phyloP scores from a whole-genome alignment of 768 basidiomycete species.

The Phylloporus arenicola region DNA sequence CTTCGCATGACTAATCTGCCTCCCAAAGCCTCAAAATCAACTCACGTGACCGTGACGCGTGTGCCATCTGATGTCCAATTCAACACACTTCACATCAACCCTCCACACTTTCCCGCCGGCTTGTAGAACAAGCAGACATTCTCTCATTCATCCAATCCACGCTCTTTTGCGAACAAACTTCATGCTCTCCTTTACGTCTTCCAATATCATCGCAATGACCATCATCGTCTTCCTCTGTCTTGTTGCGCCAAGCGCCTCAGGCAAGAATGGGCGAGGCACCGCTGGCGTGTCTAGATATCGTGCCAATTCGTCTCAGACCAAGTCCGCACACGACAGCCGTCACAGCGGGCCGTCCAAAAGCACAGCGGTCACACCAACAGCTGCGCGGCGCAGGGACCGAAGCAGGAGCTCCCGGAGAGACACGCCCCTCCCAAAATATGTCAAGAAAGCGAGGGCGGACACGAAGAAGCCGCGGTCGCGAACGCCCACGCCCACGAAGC shows the following conservation, averaged over 20 bases:
- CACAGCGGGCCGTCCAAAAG: slow-evolving; percentile 7
- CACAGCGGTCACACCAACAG: not conserved
- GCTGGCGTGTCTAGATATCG: slow-evolving; percentile 7
- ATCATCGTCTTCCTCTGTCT: slow-evolving; percentile 11
- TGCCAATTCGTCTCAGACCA: not conserved
- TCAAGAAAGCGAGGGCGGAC: not conserved
- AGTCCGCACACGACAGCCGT: not conserved
- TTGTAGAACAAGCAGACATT: slow-evolving; percentile 14
- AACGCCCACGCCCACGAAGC: slow-evolving; percentile 12
- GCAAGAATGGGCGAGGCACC: not conserved
- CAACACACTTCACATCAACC: not conserved
- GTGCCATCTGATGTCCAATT: not conserved
- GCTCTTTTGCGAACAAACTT: not conserved
- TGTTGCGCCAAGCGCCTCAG: slow-evolving; percentile 3
- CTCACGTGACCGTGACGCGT: slow-evolving; percentile 19
- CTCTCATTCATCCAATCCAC: not conserved
- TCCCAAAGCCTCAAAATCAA: slow-evolving; percentile 12
- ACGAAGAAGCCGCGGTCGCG: not conserved
- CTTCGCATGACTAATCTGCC: too few relatives aligned
- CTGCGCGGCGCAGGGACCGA: not conserved
- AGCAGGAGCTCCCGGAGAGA: not conserved
- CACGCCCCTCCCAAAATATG: not conserved
- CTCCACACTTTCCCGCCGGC: slow-evolving; percentile 1
- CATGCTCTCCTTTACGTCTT: slow-evolving; percentile 9
- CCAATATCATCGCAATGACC: slow-evolving; percentile 10